phyloP scores from a whole-genome alignment of 345 rosid genomes.

The Lagerstroemia speciosa region DNA sequence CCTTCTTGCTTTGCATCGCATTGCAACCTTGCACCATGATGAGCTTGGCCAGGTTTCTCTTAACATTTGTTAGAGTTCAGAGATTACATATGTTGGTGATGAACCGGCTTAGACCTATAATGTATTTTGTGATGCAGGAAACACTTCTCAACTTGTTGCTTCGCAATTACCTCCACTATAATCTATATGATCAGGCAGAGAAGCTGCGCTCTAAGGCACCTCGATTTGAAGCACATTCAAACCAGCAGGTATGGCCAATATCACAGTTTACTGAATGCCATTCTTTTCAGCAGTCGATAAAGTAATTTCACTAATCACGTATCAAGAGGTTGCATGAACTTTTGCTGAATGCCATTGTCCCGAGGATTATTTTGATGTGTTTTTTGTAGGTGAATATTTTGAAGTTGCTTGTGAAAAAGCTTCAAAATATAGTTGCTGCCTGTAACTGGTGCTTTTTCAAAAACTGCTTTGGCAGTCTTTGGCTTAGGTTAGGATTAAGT shows the following conservation, averaged over 20 bases:
- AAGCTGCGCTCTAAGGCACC: conserved; percentile 86
- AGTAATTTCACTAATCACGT: no score
- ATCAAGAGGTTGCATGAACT: no score
- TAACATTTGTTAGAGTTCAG: not conserved
- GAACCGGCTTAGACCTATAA: conserved; percentile 12
- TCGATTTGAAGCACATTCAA: conserved; percentile 85
- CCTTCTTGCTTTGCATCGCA: conserved; percentile 74
- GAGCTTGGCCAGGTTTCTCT: conserved; percentile 71
- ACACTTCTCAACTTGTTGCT: conserved; percentile 76
- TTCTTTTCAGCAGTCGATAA: no score
- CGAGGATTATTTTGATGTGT: no score
- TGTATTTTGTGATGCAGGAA: conserved; percentile 45
- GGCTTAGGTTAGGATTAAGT: not conserved
- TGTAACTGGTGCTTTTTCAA: not conserved
- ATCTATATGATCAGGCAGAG: conserved; percentile 84
- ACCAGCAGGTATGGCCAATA: conserved; percentile 54
- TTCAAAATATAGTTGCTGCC: not conserved
- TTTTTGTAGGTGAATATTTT: no score
- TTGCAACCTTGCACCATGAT: conserved; percentile 80
- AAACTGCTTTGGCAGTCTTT: not conserved
- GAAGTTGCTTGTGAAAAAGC: not conserved
- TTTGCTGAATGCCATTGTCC: not conserved
- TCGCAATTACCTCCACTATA: conserved; percentile 80
- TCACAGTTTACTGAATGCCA: not conserved
- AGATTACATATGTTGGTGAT: conserved; percentile 6